These are phyloP conservation scores for Capsella rubella DNA, from an alignment of 441 rosid species.

Conservation along the genomic window DNA sequence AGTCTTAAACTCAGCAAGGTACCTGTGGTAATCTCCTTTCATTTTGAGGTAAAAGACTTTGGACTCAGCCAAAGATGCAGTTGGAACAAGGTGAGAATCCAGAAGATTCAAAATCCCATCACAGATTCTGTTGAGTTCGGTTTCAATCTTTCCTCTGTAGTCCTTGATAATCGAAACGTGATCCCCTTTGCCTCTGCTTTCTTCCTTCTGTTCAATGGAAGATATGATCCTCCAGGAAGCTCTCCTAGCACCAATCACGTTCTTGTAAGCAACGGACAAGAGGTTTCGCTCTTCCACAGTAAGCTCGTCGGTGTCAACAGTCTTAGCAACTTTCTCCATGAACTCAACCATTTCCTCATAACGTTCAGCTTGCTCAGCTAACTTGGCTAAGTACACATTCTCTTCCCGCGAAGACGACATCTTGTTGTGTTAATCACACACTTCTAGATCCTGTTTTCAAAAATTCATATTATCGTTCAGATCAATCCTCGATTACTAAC, in stretches of 20 bases:
- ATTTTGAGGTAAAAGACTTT: conserved; percentile 96
- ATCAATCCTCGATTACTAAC: conserved; percentile 12
- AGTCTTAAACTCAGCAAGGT: conserved; percentile 97
- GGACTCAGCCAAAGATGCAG: conserved; percentile 88
- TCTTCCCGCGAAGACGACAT: conserved; percentile 85
- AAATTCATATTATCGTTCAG: neutral
- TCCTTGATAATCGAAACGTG: conserved; percentile 82
- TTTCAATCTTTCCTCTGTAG: conserved; percentile 85
- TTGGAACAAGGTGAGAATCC: conserved; percentile 87
- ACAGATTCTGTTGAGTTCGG: conserved; percentile 92
- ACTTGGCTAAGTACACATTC: conserved; percentile 91
- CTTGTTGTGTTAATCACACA: conserved; percentile 45
- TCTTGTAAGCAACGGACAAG: conserved; percentile 95
- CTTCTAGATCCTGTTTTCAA: conserved; percentile 37
- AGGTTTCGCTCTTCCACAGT: conserved; percentile 96
- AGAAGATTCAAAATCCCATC: conserved; percentile 86
- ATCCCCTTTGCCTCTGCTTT: conserved; percentile 90
- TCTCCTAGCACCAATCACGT: conserved; percentile 96
- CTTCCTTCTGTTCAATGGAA: conserved; percentile 98
- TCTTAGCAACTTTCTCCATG: conserved; percentile 95
- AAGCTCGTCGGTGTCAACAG: conserved; percentile 85
- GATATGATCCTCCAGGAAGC: conserved; percentile 99
- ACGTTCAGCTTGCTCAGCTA: conserved; percentile 98
- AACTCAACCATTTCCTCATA: conserved; percentile 98
- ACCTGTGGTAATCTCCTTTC: conserved; percentile 98